phyloP scores from a whole-genome alignment of 108 stramenopile genomes.

The Chaetoceros tenuissimus region DNA sequence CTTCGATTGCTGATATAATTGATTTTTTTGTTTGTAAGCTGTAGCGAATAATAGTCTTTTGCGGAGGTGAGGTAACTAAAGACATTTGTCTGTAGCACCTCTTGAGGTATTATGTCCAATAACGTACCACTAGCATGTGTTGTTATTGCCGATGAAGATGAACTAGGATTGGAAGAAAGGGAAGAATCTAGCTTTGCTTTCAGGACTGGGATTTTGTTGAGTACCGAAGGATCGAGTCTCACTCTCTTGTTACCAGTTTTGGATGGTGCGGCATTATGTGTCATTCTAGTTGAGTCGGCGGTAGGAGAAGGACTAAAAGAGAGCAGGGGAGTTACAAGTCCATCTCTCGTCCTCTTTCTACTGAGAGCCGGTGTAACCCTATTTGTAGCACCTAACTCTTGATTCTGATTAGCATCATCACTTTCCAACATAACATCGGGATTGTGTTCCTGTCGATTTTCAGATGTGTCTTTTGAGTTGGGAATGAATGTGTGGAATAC shows the following conservation, averaged over 20 bases:
- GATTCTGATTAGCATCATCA: too few relatives aligned
- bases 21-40: constrained; percentile 54
- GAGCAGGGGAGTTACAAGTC: not conserved
- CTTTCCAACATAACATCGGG: too few relatives aligned
- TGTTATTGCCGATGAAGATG: not conserved
- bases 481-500: too few relatives aligned
- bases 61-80: not conserved
- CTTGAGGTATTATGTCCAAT: not conserved
- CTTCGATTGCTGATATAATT: constrained; percentile 41
- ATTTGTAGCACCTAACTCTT: not conserved
- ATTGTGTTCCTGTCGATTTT: too few relatives aligned
- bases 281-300: too few relatives aligned
- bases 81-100: not conserved
- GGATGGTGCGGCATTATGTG: too few relatives aligned
- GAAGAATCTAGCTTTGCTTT: too few relatives aligned
- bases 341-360: not conserved
- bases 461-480: too few relatives aligned
- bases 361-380: not conserved
- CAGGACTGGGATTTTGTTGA: too few relatives aligned
- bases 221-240: too few relatives aligned
- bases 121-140: not conserved
- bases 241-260: too few relatives aligned
- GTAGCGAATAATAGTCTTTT: constrained; percentile 46
- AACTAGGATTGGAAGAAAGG: not conserved
- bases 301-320: not conserved